phyloP scores from a whole-genome alignment of 148 eudicot species.

The Rheum nobile region DNA sequence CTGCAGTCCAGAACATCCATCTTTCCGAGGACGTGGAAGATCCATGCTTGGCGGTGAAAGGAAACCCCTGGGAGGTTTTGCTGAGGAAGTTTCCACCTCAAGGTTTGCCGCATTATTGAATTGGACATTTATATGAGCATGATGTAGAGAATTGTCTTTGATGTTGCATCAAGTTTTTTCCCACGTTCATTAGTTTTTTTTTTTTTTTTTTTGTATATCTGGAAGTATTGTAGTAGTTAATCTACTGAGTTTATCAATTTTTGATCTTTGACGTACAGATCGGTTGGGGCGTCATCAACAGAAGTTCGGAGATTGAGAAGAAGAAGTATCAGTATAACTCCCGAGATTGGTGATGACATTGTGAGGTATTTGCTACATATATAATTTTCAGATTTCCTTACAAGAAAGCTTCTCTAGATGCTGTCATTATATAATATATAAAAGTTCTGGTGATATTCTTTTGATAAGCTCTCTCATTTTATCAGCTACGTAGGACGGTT shows the following conservation, averaged over 20 bases:
- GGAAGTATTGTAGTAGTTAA: background rate
- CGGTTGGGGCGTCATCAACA: constrained; percentile 64
- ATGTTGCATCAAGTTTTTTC: background rate
- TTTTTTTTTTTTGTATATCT: background rate
- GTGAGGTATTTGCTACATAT: constrained; percentile 46
- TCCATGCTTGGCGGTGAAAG: constrained; percentile 93
- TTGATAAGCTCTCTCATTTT: background rate
- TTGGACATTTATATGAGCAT: background rate
- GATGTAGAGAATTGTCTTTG: background rate
- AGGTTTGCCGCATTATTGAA: constrained; percentile 33
- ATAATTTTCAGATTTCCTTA: background rate
- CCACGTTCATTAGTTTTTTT: background rate
- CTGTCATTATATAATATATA: background rate
- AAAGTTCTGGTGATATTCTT: background rate
- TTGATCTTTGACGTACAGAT: constrained; percentile 32
- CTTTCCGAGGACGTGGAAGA: constrained; percentile 61
- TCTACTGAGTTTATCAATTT: background rate
- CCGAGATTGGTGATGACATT: constrained; percentile 96
- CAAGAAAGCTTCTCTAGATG: background rate
- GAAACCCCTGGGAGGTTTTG: constrained; percentile 49
- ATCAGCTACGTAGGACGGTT: background rate
- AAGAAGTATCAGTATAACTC: constrained; percentile 96
- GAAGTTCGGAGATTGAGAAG: constrained; percentile 72
- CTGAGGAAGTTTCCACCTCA: constrained; percentile 58
- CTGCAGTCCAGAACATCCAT: constrained; percentile 96